Base-by-base conservation (phyloP, 2,329 filamentous ascomycete genomes). In the Cladosporium sp. region DNA sequence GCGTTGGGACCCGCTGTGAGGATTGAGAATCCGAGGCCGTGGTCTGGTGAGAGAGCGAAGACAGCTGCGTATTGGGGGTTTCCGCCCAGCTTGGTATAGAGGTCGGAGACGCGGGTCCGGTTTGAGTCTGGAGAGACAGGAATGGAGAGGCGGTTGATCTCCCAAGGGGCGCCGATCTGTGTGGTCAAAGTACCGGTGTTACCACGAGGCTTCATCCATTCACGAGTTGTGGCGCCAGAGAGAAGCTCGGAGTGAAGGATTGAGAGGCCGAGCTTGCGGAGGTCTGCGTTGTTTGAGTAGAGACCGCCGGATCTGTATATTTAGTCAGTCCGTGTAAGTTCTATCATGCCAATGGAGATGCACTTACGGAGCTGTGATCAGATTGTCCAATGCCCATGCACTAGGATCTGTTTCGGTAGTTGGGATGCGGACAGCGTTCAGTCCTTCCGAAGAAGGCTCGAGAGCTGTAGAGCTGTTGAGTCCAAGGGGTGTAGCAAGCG, bases 401-500 rank as follows among this genome's bases (percentile, higher is more conserved):
- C 55, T 16, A 6, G 6, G n/a, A 43, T 9, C 13, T 1, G 7
- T 11, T n/a, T 33, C 43, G 1, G 50, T 59, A 8, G 56, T 56
- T 2, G 73, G 70, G 4, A 76, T 70, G 1, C 75, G 57, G 12
- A 45, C 22, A 0, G 58, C 65, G 41, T 51, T 53, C 1, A 55
- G 55, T 5, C 59, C 55, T 45, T 55, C 54, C 13, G 56, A 53
- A 5, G 64, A 64, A 19, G 59, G 59, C 36, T 47, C 63, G 50
- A 61, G 59, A 53, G 60, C 69, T 1, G 70, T 71, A 13, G 29
- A 6, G 18, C 59, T 57, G 9, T 65, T 70, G 16, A 77, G 55
- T 1, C 63, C 62, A 7, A 76, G 60, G 2, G 71, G 69, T 20
- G 65, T 56, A 19, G 72, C 59, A 7, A 76, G 48, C 3, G 64